phyloP scores from a whole-genome alignment of 805 yeast species.

The Ogataea nonfermentans region DNA sequence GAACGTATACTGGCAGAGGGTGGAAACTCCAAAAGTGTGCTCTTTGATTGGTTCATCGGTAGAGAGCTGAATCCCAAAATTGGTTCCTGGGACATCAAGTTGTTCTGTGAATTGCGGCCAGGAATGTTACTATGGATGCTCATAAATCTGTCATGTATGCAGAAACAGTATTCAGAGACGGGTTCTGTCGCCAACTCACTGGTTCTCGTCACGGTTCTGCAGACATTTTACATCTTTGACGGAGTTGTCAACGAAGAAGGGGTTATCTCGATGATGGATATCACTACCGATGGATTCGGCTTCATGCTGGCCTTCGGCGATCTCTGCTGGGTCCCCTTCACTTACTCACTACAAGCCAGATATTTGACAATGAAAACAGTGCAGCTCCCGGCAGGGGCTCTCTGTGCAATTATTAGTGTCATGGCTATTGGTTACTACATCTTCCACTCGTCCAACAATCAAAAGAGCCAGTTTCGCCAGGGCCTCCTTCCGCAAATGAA shows the following conservation, averaged over 20 bases:
- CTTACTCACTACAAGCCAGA: slow-evolving; percentile 84
- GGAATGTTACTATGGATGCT: slow-evolving; percentile 86
- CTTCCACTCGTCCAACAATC: slow-evolving; percentile 80
- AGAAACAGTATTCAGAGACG: slow-evolving; percentile 65
- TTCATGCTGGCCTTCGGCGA: slow-evolving; percentile 96
- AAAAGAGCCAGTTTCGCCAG: slow-evolving; percentile 78
- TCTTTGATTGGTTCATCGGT: slow-evolving; percentile 97
- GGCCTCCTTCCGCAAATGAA: slow-evolving; percentile 70
- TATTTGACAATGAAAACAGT: slow-evolving; percentile 67
- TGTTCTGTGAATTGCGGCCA: slow-evolving; percentile 92
- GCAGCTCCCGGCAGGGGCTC: slow-evolving; percentile 44
- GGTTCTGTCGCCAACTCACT: slow-evolving; percentile 72
- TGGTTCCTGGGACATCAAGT: slow-evolving; percentile 81
- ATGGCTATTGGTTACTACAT: slow-evolving; percentile 66
- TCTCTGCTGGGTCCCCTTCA: slow-evolving; percentile 86
- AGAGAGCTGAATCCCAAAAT: slow-evolving; percentile 92
- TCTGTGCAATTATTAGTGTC: slow-evolving; percentile 42
- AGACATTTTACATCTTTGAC: slow-evolving; percentile 82
- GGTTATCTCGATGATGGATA: slow-evolving; percentile 89
- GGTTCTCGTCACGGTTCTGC: slow-evolving; percentile 63
- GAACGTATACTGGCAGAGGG: slow-evolving; percentile 79
- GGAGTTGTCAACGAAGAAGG: slow-evolving; percentile 93
- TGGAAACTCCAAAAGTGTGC: slow-evolving; percentile 73
- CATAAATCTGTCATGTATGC: slow-evolving; percentile 74
- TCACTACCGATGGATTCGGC: slow-evolving; percentile 95